Evolutionary conservation across 2,329 filamentous ascomycete genomes (phyloP).

Genomic region (Biscogniauxia sp.): DNA sequence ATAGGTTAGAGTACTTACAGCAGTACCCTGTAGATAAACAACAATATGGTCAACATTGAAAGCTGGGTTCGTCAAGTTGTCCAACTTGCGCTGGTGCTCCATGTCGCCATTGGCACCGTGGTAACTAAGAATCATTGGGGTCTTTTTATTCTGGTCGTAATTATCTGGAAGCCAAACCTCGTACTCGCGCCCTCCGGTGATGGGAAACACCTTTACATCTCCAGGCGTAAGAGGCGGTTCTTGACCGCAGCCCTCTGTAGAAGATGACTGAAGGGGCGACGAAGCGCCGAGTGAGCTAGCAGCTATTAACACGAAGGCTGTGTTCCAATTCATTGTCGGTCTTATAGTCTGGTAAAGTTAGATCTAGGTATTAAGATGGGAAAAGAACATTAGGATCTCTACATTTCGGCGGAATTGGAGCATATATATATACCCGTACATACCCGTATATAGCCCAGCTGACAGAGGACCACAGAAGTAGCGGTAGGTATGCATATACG

Average conservation of each 20-base stretch:
- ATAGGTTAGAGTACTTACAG: conserved; percentile 12
- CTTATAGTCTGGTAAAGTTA: neutral
- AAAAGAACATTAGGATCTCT: neutral
- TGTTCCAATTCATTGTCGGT: neutral
- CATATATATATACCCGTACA: neutral
- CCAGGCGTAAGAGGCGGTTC: conserved; percentile 7
- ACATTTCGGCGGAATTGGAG: neutral
- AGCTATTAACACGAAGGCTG: conserved; percentile 5
- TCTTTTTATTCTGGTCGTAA: conserved; percentile 16
- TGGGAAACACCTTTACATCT: conserved; percentile 15
- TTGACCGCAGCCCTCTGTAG: conserved; percentile 12
- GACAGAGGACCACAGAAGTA: too few relatives aligned
- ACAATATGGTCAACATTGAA: conserved; percentile 25
- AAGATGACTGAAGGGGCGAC: neutral
- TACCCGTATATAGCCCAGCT: too few relatives aligned
- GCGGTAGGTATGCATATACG: too few relatives aligned
- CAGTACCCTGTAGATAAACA: conserved; percentile 25
- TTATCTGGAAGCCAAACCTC: conserved; percentile 21
- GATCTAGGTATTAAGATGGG: neutral
- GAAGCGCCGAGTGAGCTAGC: conserved; percentile 7
- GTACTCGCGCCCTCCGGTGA: conserved; percentile 17
- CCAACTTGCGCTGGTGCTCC: conserved; percentile 17
- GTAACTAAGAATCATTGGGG: conserved; percentile 26
- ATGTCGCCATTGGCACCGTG: conserved; percentile 25
- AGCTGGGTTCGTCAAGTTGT: conserved; percentile 16